Conservation (phyloP, 345 rosid genomes). For the Physaria fendleri region DNA sequence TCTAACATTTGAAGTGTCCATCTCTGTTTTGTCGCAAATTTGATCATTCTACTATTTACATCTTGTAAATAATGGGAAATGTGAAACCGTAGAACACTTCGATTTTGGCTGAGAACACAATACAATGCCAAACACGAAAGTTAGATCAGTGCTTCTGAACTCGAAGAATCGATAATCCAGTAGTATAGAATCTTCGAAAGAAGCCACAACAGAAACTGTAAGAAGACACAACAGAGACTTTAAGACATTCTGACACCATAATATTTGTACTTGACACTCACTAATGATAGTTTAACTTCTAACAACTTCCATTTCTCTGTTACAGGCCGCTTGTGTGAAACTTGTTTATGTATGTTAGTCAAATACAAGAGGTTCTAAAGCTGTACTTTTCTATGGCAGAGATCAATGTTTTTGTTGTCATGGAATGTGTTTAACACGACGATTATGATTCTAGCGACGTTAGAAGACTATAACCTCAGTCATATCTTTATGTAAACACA, state of each 20-base stretch:
- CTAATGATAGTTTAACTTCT: not conserved
- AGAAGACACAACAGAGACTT: conserved; percentile 68
- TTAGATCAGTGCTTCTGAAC: too few species aligned
- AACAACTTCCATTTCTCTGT: conserved; percentile 2
- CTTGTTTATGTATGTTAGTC: conserved; percentile 78
- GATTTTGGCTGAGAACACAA: too few species aligned
- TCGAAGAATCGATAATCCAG: too few species aligned
- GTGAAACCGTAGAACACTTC: not conserved
- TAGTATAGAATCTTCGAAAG: too few species aligned
- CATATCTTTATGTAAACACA: too few species aligned
- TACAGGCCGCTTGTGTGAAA: conserved; percentile 62
- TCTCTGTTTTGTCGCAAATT: not conserved
- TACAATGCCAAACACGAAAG: too few species aligned
- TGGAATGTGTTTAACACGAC: not conserved
- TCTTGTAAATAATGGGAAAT: not conserved
- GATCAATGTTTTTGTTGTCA: not conserved
- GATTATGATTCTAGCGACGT: too few species aligned
- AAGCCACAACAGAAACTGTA: too few species aligned
- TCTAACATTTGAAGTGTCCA: not conserved
- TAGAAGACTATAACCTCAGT: too few species aligned
- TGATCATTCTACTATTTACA: not conserved
- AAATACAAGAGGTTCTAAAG: conserved; percentile 65
- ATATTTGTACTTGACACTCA: not conserved
- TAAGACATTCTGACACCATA: conserved; percentile 29
- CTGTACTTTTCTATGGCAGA: conserved; percentile 26